Evolutionary conservation across 768 basidiomycete genomes (phyloP).

Genomic region (Phylloporus scabripes): DNA sequence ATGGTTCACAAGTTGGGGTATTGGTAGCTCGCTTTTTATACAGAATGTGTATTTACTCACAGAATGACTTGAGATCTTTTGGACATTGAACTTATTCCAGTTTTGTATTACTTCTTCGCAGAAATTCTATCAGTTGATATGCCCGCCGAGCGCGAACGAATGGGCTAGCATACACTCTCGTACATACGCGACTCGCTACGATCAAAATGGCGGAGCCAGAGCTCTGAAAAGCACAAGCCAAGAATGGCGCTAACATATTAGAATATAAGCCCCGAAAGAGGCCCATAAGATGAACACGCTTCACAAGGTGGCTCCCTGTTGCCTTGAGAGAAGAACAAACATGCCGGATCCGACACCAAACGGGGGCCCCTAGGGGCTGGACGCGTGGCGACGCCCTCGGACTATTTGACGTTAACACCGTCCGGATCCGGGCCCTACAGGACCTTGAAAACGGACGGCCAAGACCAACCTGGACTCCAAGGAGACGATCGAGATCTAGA

Average conservation of each 20-base stretch:
- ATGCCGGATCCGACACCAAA: not conserved
- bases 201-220: not conserved
- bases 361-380: not conserved
- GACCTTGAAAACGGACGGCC: slow-evolving; percentile 12
- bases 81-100: slow-evolving; percentile 2
- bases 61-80: not conserved
- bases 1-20: not conserved
- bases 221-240: not conserved
- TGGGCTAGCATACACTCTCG: too few relatives aligned
- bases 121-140: not conserved
- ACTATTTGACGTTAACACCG: slow-evolving; percentile 17
- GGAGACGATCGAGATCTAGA: slow-evolving; percentile 22
- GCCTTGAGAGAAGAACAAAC: not conserved
- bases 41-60: slow-evolving; percentile 17
- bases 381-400: slow-evolving; percentile 12
- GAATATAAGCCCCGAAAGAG: not conserved
- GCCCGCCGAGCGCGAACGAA: too few relatives aligned
- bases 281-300: not conserved
- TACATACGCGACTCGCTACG: not conserved
- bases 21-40: slow-evolving; percentile 6
- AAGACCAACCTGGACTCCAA: slow-evolving; percentile 10
- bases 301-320: not conserved
- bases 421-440: slow-evolving; percentile 16
- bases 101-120: too few relatives aligned
- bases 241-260: not conserved